Percentiles rank a stretch among this genome's conserved stretches.
Conservation (phyloP, 2,329 filamentous ascomycete species). For the Exophiala aquamarina region DNA sequence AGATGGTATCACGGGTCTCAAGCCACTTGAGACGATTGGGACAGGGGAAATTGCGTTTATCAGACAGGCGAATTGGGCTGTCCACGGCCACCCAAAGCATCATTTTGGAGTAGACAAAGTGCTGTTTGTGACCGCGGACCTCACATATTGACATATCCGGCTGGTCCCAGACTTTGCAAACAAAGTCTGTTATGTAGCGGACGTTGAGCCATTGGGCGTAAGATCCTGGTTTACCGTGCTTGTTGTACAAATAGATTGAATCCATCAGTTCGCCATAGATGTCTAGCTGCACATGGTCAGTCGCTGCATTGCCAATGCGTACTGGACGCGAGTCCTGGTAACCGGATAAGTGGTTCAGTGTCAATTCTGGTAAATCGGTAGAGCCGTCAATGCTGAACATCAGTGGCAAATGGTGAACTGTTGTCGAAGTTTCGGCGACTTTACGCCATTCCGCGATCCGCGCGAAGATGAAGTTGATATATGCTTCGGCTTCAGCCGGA, state of each 20-base stretch:
- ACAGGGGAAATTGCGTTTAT: constrained; percentile 74
- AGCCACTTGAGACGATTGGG: constrained; percentile 69
- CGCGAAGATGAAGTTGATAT: constrained; percentile 75
- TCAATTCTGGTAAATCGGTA: constrained; percentile 70
- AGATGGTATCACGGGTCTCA: constrained; percentile 64
- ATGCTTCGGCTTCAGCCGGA: constrained; percentile 71
- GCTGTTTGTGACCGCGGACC: constrained; percentile 71
- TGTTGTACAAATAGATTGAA: constrained; percentile 75
- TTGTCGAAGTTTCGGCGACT: constrained; percentile 52
- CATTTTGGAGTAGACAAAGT: constrained; percentile 79
- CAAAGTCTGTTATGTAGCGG: constrained; percentile 68
- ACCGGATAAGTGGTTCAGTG: constrained; percentile 69
- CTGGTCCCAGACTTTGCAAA: constrained; percentile 64
- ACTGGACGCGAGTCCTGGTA: constrained; percentile 71
- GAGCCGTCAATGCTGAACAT: constrained; percentile 79
- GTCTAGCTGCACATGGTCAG: constrained; percentile 74
- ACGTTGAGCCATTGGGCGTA: constrained; percentile 76
- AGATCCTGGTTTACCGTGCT: constrained; percentile 72
- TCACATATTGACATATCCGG: constrained; percentile 85
- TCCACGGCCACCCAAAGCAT: constrained; percentile 84
- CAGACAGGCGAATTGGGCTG: constrained; percentile 68
- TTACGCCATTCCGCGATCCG: constrained; percentile 64
- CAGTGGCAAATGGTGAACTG: constrained; percentile 57
- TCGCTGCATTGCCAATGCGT: constrained; percentile 74
- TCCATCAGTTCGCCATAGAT: constrained; percentile 80